Evolutionary conservation across 352 stramenopile genomes (phyloP).

Genomic region (Phytophthora pinifolia): DNA sequence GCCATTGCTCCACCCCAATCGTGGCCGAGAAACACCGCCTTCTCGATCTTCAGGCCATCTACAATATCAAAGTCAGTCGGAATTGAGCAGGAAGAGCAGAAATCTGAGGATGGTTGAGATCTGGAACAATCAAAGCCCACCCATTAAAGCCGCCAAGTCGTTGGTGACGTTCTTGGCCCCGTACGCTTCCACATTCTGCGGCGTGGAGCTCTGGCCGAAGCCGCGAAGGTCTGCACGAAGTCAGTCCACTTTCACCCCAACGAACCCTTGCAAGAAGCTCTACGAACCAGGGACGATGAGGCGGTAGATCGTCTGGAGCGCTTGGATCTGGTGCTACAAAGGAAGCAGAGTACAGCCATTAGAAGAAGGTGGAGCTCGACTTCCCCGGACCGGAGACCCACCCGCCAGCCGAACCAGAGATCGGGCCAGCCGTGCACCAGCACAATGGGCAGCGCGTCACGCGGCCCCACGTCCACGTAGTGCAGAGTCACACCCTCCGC

Average conservation of each 20-base stretch:
- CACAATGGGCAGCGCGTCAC: constrained; percentile 52
- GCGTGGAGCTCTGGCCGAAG: constrained; percentile 60
- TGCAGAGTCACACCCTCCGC: constrained; percentile 39
- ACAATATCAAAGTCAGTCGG: not conserved
- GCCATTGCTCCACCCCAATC: constrained; percentile 67
- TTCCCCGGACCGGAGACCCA: constrained; percentile 9
- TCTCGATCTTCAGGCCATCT: constrained; percentile 67
- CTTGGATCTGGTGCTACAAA: constrained; percentile 58
- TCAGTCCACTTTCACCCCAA: not conserved
- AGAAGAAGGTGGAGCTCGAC: not conserved
- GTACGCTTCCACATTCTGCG: constrained; percentile 48
- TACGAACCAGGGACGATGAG: constrained; percentile 49
- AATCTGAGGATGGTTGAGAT: too few species aligned
- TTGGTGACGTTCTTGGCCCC: constrained; percentile 56
- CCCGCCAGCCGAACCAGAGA: constrained; percentile 67
- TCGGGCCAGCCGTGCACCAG: constrained; percentile 76
- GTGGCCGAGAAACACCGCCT: constrained; percentile 72
- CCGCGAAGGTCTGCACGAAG: constrained; percentile 48
- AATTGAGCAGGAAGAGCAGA: not conserved
- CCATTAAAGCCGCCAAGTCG: constrained; percentile 53
- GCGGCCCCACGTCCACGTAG: constrained; percentile 57
- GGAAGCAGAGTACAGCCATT: constrained; percentile 3
- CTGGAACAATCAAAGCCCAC: constrained; percentile 15
- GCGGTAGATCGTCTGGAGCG: constrained; percentile 44
- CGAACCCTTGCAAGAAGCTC: not conserved